A percentile compares a stretch with the other conserved stretches of the same genome.
phyloP scores from a whole-genome alignment of 75 land plant genomes.

The Chamaecyparis obtusa region DNA sequence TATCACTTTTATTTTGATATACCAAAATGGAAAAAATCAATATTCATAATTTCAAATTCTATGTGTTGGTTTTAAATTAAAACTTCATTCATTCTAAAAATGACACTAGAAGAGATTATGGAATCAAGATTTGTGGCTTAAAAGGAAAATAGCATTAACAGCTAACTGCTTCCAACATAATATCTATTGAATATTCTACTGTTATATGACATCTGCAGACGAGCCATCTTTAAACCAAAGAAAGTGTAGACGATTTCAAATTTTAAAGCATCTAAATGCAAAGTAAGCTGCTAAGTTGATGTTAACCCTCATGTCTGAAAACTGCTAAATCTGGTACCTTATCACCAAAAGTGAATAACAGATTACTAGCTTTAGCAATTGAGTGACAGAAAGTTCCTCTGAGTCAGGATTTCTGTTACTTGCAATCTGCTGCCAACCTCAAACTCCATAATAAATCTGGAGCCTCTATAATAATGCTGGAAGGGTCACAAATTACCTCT shows the following conservation, averaged over 20 bases:
- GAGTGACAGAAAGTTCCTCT: not conserved
- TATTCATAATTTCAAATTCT: not conserved
- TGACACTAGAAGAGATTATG: not conserved
- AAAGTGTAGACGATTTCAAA: not conserved
- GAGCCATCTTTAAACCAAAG: not conserved
- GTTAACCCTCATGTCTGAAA: not conserved
- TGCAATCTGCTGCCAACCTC: not conserved
- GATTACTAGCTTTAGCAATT: too few relatives aligned
- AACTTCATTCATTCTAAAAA: not conserved
- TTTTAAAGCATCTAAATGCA: not conserved
- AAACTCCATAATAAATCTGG: not conserved
- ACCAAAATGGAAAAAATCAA: not conserved
- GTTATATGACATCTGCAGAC: not conserved
- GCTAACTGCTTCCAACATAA: not conserved
- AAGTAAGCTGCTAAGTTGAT: not conserved
- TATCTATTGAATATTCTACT: not conserved
- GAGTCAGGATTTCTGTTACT: not conserved
- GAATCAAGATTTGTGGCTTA: not conserved
- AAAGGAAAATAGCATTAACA: not conserved
- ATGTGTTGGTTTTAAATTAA: too few relatives aligned
- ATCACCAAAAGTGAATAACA: too few relatives aligned
- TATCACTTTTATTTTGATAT: not conserved
- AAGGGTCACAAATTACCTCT: not conserved
- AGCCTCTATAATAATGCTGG: not conserved
- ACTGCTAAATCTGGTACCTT: not conserved